These are phyloP conservation scores for Hypoxylon fragiforme DNA, from an alignment of 495 filamentous ascomycete genomes.

Conservation along the genomic window DNA sequence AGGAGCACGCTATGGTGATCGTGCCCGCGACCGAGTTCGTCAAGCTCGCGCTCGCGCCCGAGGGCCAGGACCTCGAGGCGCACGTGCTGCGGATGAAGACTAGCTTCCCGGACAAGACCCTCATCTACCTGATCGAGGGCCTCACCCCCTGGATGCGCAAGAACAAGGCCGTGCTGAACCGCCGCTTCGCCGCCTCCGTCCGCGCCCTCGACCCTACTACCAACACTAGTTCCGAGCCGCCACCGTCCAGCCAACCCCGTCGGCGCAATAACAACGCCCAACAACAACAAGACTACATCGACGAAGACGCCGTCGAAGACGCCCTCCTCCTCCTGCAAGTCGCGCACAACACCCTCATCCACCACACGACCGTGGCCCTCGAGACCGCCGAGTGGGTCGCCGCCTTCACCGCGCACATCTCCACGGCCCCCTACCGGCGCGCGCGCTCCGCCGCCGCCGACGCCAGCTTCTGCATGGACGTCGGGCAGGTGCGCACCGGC, in stretches of 20 bases:
- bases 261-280: constrained; percentile 46
- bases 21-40: constrained; percentile 71
- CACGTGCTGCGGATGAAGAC: constrained; percentile 62
- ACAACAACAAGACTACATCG: constrained; percentile 54
- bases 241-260: constrained; percentile 20
- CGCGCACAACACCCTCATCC: constrained; percentile 65
- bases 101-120: constrained; percentile 54
- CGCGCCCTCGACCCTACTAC: constrained; percentile 50
- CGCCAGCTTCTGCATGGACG: constrained; percentile 81
- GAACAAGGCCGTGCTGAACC: constrained; percentile 67
- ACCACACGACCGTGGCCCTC: constrained; percentile 63
- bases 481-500: constrained; percentile 73
- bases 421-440: constrained; percentile 71
- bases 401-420: constrained; percentile 80
- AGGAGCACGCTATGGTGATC: constrained; percentile 69
- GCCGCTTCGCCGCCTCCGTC: constrained; percentile 68
- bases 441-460: constrained; percentile 43
- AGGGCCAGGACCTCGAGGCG: constrained; percentile 56
- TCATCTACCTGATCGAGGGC: constrained; percentile 80
- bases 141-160: constrained; percentile 68
- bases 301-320: constrained; percentile 74
- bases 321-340: constrained; percentile 75
- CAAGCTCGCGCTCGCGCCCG: constrained; percentile 55
- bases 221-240: constrained; percentile 5
- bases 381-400: constrained; percentile 80